Percentiles rank a stretch among this genome's conserved stretches.
Conservation (phyloP, 306 rosid species). For the Dicorynia guianensis region DNA sequence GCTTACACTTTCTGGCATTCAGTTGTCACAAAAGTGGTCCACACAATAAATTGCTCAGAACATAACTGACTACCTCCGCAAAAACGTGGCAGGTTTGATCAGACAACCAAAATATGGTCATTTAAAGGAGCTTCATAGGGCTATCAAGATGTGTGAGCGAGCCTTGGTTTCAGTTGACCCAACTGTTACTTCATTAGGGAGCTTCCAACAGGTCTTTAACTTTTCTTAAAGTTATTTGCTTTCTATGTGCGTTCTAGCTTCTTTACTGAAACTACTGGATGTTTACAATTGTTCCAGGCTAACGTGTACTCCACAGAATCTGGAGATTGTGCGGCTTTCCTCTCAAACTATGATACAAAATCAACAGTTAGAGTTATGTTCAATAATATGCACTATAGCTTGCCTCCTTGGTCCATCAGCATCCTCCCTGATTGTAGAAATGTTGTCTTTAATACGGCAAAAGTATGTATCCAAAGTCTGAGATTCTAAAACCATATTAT, state of each 20-base stretch:
- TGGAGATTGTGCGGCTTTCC: slow-evolving; percentile 83
- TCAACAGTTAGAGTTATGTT: slow-evolving; percentile 74
- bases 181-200: slow-evolving; percentile 74
- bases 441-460: slow-evolving; percentile 79
- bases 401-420: slow-evolving; percentile 92
- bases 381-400: slow-evolving; percentile 80
- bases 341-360: slow-evolving; percentile 68
- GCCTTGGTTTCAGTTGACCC: slow-evolving; percentile 81
- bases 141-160: slow-evolving; percentile 73
- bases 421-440: slow-evolving; percentile 88
- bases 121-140: slow-evolving; percentile 80
- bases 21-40: neutral
- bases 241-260: slow-evolving; percentile 6
- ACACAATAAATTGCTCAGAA: neutral
- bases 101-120: slow-evolving; percentile 87
- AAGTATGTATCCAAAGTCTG: slow-evolving; percentile 50
- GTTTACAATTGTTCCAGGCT: slow-evolving; percentile 55
- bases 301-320: slow-evolving; percentile 70
- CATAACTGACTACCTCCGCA: slow-evolving; percentile 30
- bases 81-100: slow-evolving; percentile 67
- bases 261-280: slow-evolving; percentile 31
- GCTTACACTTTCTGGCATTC: slow-evolving; percentile 20
- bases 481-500: slow-evolving; percentile 1
- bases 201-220: slow-evolving; percentile 70
- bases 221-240: slow-evolving; percentile 25